Conservation (phyloP, 306 rosid genomes). For the Fagus crenata region DNA sequence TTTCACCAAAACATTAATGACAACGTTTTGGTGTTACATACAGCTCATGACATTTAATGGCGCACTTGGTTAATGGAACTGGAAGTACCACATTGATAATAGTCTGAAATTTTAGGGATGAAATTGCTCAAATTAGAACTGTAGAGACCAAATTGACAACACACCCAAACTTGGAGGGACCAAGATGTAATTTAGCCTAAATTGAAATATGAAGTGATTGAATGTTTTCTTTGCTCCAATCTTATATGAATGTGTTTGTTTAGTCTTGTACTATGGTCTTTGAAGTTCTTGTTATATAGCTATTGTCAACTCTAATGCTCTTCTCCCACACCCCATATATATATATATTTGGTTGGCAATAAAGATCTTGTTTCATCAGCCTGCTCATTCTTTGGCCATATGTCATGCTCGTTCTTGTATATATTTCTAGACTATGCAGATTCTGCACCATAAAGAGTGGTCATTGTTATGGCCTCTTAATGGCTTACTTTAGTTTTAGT, state of each 20-base stretch:
- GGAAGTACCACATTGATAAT: no score
- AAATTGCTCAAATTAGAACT: no score
- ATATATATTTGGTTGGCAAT: constrained; percentile 7
- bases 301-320: constrained; percentile 18
- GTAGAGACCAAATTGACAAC: no score
- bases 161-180: no score
- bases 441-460: background rate
- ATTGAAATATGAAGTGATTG: background rate
- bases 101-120: no score
- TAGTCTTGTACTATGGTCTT: constrained; percentile 12
- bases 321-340: constrained; percentile 10
- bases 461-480: background rate
- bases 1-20: no score
- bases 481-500: constrained; percentile 4
- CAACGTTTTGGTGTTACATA: no score
- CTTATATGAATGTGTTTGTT: constrained; percentile 13
- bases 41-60: no score
- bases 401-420: background rate
- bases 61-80: no score
- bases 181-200: no score
- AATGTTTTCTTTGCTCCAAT: constrained; percentile 6
- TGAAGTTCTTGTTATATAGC: constrained; percentile 17
- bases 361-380: constrained; percentile 17
- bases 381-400: background rate
- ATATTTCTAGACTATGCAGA: background rate